These are phyloP conservation scores for Penicillium diatomitis DNA, from an alignment of 495 filamentous ascomycete species.

Conservation along the genomic window DNA sequence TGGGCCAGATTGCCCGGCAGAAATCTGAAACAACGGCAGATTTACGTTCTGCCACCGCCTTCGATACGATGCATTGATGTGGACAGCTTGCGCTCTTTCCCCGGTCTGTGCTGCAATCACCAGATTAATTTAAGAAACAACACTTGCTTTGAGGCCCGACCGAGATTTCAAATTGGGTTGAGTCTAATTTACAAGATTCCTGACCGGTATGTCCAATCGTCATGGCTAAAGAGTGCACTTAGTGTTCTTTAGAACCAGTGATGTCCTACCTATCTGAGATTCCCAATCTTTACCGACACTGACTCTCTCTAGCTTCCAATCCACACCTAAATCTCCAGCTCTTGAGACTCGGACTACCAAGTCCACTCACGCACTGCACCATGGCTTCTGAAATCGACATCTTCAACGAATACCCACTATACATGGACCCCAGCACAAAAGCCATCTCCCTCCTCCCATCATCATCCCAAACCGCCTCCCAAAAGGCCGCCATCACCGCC, in stretches of 20 bases:
- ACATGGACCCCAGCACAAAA: slow-evolving; percentile 71
- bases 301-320: background rate
- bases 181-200: no score
- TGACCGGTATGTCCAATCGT: background rate
- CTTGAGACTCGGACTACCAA: background rate
- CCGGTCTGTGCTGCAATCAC: slow-evolving; percentile 1
- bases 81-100: slow-evolving; percentile 19
- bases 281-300: background rate
- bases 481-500: slow-evolving; percentile 39
- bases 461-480: slow-evolving; percentile 21
- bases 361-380: slow-evolving; percentile 7
- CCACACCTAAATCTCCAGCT: background rate
- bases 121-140: background rate
- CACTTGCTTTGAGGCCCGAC: background rate
- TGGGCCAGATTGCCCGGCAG: no score
- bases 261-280: no score
- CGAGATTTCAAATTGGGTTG: no score
- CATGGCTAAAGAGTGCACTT: no score
- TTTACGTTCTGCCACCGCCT: slow-evolving; percentile 19
- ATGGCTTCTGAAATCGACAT: slow-evolving; percentile 48
- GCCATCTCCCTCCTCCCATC: slow-evolving; percentile 52
- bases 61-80: slow-evolving; percentile 3
- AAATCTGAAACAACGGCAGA: no score
- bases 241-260: no score
- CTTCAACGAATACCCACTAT: slow-evolving; percentile 74